Base-by-base conservation (phyloP, 345 rosid species). In the Aquilaria yunnanensis region DNA sequence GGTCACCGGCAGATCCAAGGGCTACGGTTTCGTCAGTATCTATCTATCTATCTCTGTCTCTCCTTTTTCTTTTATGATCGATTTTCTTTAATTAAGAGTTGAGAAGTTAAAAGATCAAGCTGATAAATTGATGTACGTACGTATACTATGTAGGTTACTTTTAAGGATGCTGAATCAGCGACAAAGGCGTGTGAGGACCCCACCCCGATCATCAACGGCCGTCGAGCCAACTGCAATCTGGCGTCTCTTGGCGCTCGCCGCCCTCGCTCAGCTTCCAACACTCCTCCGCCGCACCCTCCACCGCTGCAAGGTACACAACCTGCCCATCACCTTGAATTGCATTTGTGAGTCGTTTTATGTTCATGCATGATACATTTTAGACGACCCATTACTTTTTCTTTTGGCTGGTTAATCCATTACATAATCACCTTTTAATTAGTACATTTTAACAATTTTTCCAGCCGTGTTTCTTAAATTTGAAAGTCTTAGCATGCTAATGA, bases 181-280 rank as follows among this genome's bases (percentile, higher is more conserved):
- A 85, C 75, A 67, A 86, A 65, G 73, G 99, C 99, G 51, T 94
- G 99, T 34, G 91, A 83, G 65, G 96, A 90, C 52, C 74, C 97
- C 13, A 70, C 84, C 12, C 99, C 99, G 14, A 59, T 85, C 74
- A 94, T 94, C 77, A 90, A 83, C 58, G 95, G 91, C 60, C 97
- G 99, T 60, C 88, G 97, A 0, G 99, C 96, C 58, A 94, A 94
- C 77, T 94, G 99, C 70, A 94, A 94, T 60, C 82, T 90, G 37
- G 97, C 97, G 32, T 94, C 95, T 0, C 97, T 94, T 6, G 99
- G 99, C 33, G 95, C 92, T 4, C 96, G 95, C 62, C 81, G 83
- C 69, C 86, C 84, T 14, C 81, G 80, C 81, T 77, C 92, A 11
- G 67, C 82, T 47, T 32, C 88, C 9, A 29, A 64, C n/a, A 66